Evolutionary conservation across 2,329 filamentous ascomycete genomes (phyloP).

Genomic region (Monilinia laxa): DNA sequence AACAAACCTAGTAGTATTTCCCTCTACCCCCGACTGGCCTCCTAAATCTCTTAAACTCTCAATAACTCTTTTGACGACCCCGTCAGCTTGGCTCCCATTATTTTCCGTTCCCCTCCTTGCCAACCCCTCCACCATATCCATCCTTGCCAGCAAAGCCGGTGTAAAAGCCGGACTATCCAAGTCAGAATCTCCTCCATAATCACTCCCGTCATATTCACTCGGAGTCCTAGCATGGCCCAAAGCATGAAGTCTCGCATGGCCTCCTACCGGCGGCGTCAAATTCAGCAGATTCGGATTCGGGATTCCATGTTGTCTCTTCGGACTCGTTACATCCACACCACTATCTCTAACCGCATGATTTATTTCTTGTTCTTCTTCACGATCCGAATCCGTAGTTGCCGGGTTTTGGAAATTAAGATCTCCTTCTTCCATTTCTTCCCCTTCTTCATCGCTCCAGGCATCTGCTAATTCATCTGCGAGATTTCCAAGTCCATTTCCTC

Average conservation of each 20-base stretch:
- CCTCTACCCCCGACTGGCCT: conserved; percentile 70
- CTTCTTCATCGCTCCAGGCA: conserved; percentile 65
- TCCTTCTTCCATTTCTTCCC: conserved; percentile 53
- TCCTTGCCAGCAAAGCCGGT: conserved; percentile 63
- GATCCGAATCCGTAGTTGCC: neutral
- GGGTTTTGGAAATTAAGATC: conserved; percentile 43
- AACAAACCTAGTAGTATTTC: conserved; percentile 65
- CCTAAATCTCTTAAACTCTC: conserved; percentile 70
- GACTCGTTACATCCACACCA: conserved; percentile 38
- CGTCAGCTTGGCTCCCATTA: conserved; percentile 63
- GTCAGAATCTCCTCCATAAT: conserved; percentile 72
- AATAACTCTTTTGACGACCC: conserved; percentile 66
- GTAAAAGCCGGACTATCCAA: conserved; percentile 68
- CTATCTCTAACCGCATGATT: conserved; percentile 41
- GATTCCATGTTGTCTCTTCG: conserved; percentile 26
- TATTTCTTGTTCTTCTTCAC: conserved; percentile 34
- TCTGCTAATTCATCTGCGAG: conserved; percentile 79
- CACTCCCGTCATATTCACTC: conserved; percentile 69
- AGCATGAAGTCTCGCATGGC: conserved; percentile 44
- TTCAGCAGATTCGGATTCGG: conserved; percentile 28
- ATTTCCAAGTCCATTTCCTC: conserved; percentile 66
- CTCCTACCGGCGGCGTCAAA: conserved; percentile 30
- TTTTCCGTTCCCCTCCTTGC: conserved; percentile 65
- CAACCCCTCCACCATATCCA: conserved; percentile 70
- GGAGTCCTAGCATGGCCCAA: conserved; percentile 52